Base-by-base conservation (phyloP, 1,284 basidiomycete species). In the Volvariella surrecta region DNA sequence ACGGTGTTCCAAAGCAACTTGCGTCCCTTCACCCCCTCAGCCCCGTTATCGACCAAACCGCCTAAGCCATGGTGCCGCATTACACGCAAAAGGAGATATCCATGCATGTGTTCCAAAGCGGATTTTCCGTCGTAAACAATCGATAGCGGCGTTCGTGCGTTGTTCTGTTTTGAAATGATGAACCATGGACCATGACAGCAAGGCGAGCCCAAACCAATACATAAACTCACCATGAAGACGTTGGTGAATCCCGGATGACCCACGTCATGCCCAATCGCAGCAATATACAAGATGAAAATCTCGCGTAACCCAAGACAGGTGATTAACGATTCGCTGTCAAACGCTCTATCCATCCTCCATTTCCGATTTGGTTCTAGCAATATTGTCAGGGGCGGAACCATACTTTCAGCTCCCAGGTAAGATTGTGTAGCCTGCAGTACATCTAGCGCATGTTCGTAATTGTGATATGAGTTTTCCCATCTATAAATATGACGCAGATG, bases 221-320 rank as follows among this genome's bases (percentile, higher is more conserved):
- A n/a, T n/a, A n/a, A 18, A 73, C 79, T 60, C 50, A 90, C 91
- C 87, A 96, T 88, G 63, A 95, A 96, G 4, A 79, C 68, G 58
- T 96, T 96, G 37, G 82, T 87, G 44, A 96, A 74, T 0, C 93
- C 94, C 0, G 93, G 94, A 64, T 97, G 93, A 0, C 90, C 93
- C 11, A 92, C 91, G 61, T 97, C 93, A 58, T 97, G 94, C 0
- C 93, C 93, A 52, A 96, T 90, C 30, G 92, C 90, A 3, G 89
- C 91, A 40, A 96, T 71, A 55, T 86, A 83, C 10, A 96, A 64
- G 1, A 85, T 79, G 52, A 96, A 84, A 4, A 96, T 65, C 56
- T 95, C 92, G 48, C 79, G 71, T 11, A 79, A 60, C 50, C 66
- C 64, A 58, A 82, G 57, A 63, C 71, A 66, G 46, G 73, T 67